Conservation (phyloP, 129 eudicot genomes). For the Rutidosis leptorrhynchoides region DNA sequence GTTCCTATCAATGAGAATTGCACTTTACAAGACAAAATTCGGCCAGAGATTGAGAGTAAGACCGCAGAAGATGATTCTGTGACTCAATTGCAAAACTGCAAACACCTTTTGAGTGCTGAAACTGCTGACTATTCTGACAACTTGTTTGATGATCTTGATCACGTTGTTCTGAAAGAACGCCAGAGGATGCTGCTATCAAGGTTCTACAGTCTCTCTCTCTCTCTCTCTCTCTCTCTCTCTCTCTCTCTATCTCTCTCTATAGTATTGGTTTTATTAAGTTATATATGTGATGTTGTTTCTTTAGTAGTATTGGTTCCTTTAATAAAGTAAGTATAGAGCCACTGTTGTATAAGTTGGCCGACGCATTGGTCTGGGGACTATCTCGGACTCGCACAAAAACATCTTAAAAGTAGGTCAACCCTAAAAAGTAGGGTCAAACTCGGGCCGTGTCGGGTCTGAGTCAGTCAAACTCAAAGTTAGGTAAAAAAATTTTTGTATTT, state of each 20-base stretch:
- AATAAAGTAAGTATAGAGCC: no score
- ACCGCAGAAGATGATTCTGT: constrained; percentile 23
- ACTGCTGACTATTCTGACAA: constrained; percentile 32
- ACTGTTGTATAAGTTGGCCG: no score
- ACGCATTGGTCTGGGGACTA: no score
- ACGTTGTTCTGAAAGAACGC: constrained; percentile 54
- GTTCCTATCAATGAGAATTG: background rate
- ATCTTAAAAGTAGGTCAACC: no score
- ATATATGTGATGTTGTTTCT: constrained; percentile 8
- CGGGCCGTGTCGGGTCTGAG: no score
- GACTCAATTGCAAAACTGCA: constrained; percentile 16
- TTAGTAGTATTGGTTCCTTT: constrained; percentile 9
- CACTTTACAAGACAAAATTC: constrained; percentile 13
- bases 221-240: background rate
- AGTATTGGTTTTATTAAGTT: background rate
- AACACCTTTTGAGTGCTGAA: constrained; percentile 8
- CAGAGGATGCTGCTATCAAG: constrained; percentile 63
- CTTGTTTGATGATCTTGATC: constrained; percentile 57
- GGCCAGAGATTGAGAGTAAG: constrained; percentile 23
- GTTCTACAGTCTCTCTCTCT: constrained; percentile 27
- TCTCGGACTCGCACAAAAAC: no score
- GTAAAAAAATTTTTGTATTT: no score
- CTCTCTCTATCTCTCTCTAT: background rate
- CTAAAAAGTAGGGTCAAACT: no score
- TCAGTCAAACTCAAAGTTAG: no score